Conservation (phyloP, 2,329 filamentous ascomycete genomes). For the Cercospora sp. region DNA sequence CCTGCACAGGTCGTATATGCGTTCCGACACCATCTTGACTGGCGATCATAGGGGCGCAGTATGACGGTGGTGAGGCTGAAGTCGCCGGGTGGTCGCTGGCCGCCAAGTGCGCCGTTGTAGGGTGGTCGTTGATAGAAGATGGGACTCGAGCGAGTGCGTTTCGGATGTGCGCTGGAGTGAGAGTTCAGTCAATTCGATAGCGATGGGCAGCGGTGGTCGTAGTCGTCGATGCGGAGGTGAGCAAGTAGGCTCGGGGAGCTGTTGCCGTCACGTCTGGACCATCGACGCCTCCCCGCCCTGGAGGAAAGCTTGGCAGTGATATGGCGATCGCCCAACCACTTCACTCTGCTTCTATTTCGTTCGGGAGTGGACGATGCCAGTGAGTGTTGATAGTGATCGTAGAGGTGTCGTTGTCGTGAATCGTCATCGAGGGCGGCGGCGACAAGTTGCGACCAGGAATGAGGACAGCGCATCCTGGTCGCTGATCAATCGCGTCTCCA, state of each 20-base stretch:
- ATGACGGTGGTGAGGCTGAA: conserved; percentile 4
- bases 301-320: conserved; percentile 2
- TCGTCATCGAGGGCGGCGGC: conserved; percentile 7
- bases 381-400: too few relatives aligned
- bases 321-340: not conserved
- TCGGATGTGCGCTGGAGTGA: not conserved
- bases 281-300: conserved; percentile 7
- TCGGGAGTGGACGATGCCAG: not conserved
- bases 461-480: conserved; percentile 2
- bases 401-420: conserved; percentile 1
- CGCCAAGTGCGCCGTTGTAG: not conserved
- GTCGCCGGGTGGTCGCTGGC: not conserved
- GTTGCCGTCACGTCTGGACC: not conserved
- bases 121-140: not conserved
- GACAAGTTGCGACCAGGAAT: conserved; percentile 11
- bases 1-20: conserved; percentile 87
- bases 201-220: not conserved
- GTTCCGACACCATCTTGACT: conserved; percentile 80
- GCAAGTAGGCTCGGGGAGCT: conserved; percentile 1
- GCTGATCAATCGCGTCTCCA: conserved; percentile 8
- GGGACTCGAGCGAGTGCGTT: not conserved
- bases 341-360: not conserved
- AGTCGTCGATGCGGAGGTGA: conserved; percentile 11
- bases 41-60: conserved; percentile 7
- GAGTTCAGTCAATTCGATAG: not conserved